Conservation (phyloP, 2,329 filamentous ascomycete genomes). For the Davidsoniella virescens region DNA sequence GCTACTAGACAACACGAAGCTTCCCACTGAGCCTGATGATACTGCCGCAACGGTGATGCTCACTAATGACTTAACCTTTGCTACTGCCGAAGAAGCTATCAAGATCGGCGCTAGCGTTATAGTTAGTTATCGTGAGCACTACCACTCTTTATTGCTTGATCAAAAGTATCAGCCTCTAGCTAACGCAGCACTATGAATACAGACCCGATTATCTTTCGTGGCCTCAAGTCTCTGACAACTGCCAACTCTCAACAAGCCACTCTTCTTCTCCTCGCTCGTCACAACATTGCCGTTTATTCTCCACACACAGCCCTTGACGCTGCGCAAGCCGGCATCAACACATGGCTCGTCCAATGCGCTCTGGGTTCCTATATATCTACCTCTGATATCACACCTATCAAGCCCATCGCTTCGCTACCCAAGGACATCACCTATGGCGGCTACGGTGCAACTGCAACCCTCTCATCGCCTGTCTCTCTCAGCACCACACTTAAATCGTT, state of each 20-base stretch:
- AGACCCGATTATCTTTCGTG: constrained; percentile 95
- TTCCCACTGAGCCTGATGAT: constrained; percentile 17
- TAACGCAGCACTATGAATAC: constrained; percentile 12
- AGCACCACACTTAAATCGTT: constrained; percentile 33
- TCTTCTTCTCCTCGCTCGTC: constrained; percentile 63
- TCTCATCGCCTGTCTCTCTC: constrained; percentile 25
- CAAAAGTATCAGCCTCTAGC: not conserved
- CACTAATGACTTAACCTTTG: constrained; percentile 79
- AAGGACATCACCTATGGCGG: constrained; percentile 31
- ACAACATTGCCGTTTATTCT: constrained; percentile 87
- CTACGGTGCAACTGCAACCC: constrained; percentile 34
- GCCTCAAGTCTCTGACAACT: constrained; percentile 74
- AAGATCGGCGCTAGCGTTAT: constrained; percentile 58
- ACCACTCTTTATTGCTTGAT: not conserved
- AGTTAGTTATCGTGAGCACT: constrained; percentile 61
- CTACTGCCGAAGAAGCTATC: constrained; percentile 83
- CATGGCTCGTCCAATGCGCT: constrained; percentile 85
- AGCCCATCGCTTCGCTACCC: constrained; percentile 28
- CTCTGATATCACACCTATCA: constrained; percentile 21
- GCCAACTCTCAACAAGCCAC: constrained; percentile 74
- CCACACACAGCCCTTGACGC: constrained; percentile 93
- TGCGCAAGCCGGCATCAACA: constrained; percentile 67
- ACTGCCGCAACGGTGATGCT: constrained; percentile 29
- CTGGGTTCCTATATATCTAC: constrained; percentile 29
- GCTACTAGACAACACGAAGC: constrained; percentile 33